Base-by-base conservation (phyloP, 2,329 filamentous ascomycete genomes). In the Phyllosticta capitalensis region DNA sequence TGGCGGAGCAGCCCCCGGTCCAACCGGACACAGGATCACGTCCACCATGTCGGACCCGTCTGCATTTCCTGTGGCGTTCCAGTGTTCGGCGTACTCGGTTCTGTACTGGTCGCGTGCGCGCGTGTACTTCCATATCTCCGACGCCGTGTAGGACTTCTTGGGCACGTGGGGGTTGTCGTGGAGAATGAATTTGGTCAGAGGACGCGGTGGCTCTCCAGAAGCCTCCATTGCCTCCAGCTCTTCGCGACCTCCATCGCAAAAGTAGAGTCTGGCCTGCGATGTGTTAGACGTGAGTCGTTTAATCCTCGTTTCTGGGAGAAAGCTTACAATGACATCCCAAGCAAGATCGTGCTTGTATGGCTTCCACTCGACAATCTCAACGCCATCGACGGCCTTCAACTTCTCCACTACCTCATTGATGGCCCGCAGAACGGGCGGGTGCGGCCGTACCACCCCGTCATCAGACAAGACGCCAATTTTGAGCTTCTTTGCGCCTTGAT, bases 401-500 rank as follows among this genome's bases (percentile, higher is more conserved):
- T 69, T 75, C 2, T 72, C 69, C 0, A 75, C 76, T 0, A 81
- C 71, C 5, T 74, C 68, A 2, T 72, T 68, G 9, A 89, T 68
- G 1, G 83, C 85, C 5, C 84, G 77, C 0, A 76, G 71, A 2
- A 89, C 78, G 0, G 86, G 86, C 2, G 87, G 85, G 56, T 88
- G 87, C 0, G 87, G 86, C 5, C 71, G 76, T 4, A 87, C 85
- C 55, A 84, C 76, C 9, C 80, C 82, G 67, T 89, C 87, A 68
- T 85, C 75, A 79, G 81, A 84, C 70, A 88, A 76, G 30, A 89
- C 79, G 4, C 76, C 86, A 57, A 89, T 74, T 51, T 75, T 80
- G 22, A 88, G 69, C 57, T 70, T 78, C 21, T 69, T 68, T 12
- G 63, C 65, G 7, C 64, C 65, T 6, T 54, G 24, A 53, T 63